Base-by-base conservation (phyloP, 1,284 basidiomycete species). In the Irpex sp. region DNA sequence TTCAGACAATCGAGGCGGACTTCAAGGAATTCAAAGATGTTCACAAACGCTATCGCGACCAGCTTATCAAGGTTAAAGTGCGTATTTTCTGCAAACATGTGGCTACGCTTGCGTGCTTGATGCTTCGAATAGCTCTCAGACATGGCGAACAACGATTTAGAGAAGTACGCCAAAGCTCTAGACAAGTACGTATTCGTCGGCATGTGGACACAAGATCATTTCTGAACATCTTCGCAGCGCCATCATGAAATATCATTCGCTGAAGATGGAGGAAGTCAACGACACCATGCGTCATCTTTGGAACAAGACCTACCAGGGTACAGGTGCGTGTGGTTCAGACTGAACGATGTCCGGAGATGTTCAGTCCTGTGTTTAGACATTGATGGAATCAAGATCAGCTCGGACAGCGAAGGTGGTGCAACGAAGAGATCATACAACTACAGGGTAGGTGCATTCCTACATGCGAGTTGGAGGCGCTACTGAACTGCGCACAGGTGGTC, bases 181-280 rank as follows among this genome's bases (percentile, higher is more conserved):
- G 96, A 98, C 78, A 93, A 92, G 96, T 94, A 71, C 73, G 86
- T 75, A 69, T 63, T 38, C 31, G n/a, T 57, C 52, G 3, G 8
- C 49, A 51, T 56, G 54, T 9, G n/a, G 19, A 34, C 9, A 34
- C 26, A 15, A 31, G 31, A 26, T 26, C 54, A 56, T 13, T 36
- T 17, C 34, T 26, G 13, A 36, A 56, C 13, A 11, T 9, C 34
- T 51, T 36, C 5, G 15, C 66, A 96, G 94, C 70, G 97, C 96
- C 54, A 98, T 99, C 77, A 96, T 99, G 92, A 93, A 93, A 75
- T 99, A 97, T 73, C 97, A 99, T 73, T 81, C 91, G n/a, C 84
- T 98, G 72, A 99, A 99, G 79, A 98, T 99, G 97, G 94, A 96
- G 75, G 97, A 99, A 81, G 96, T 99, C 72, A 99, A 99, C 72